Percentiles rank a stretch among this genome's conserved stretches.
phyloP scores from a whole-genome alignment of 495 filamentous ascomycete species.

The Recurvomyces mirabilis region DNA sequence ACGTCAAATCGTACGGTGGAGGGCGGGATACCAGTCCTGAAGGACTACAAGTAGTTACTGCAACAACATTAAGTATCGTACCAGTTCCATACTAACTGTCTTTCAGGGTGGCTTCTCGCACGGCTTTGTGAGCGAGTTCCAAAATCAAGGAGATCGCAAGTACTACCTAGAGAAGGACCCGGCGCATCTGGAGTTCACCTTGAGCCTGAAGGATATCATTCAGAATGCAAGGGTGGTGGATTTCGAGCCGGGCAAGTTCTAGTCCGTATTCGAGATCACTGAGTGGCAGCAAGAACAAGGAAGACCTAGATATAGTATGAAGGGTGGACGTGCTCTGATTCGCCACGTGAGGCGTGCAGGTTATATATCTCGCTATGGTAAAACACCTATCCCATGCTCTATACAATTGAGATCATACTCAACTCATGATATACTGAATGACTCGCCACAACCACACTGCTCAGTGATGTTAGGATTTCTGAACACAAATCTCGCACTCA shows the following conservation, averaged over 20 bases:
- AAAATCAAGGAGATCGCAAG: constrained; percentile 31
- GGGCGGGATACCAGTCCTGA: constrained; percentile 56
- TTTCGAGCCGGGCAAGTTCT: constrained; percentile 31
- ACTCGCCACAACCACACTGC: constrained; percentile 89
- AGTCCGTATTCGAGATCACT: too few species aligned
- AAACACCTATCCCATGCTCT: too few species aligned
- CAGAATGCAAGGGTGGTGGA: constrained; percentile 33
- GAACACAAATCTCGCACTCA: constrained; percentile 84
- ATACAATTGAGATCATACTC: not conserved
- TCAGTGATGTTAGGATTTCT: constrained; percentile 95
- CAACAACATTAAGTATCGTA: constrained; percentile 1
- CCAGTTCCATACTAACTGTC: not conserved
- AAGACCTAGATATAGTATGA: too few species aligned
- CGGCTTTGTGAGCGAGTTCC: constrained; percentile 53
- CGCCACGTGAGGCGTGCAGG: too few species aligned
- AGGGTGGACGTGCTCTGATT: too few species aligned
- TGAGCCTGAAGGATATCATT: constrained; percentile 20
- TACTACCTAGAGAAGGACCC: constrained; percentile 34
- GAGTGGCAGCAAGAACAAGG: too few species aligned
- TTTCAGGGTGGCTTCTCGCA: constrained; percentile 45
- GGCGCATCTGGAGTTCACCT: constrained; percentile 30
- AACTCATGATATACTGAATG: constrained; percentile 66
- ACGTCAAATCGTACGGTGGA: constrained; percentile 48
- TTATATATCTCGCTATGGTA: too few species aligned
- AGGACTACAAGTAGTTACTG: constrained; percentile 45